These are phyloP conservation scores for Agapanthus africanus DNA, from an alignment of 106 monocot genomes.

Conservation along the genomic window DNA sequence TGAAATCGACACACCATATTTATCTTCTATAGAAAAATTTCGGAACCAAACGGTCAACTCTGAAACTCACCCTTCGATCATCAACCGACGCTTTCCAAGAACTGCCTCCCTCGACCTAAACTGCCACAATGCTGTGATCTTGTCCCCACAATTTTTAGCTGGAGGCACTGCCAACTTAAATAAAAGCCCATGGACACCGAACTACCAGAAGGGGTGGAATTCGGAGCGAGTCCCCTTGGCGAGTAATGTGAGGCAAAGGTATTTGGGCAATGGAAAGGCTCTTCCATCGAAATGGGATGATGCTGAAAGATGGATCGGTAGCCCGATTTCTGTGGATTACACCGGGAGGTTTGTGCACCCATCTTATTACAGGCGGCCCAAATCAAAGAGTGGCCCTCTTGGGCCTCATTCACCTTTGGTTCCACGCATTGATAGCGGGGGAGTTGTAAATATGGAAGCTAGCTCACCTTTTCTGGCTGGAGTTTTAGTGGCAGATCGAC, in stretches of 20 bases:
- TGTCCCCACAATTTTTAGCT: constrained; percentile 37
- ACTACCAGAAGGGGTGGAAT: constrained; percentile 64
- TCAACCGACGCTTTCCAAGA: constrained; percentile 19
- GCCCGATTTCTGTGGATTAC: constrained; percentile 65
- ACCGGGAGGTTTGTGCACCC: constrained; percentile 22
- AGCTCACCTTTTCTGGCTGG: constrained; percentile 69
- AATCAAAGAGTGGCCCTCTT: constrained; percentile 93
- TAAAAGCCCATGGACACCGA: constrained; percentile 64
- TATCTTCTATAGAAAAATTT: constrained; percentile 29
- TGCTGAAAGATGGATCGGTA: constrained; percentile 94
- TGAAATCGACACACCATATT: neutral
- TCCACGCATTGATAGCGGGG: constrained; percentile 39
- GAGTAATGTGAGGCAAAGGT: constrained; percentile 7
- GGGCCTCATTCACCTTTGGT: constrained; percentile 49
- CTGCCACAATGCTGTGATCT: constrained; percentile 26
- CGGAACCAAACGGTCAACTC: constrained; percentile 41
- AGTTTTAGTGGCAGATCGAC: constrained; percentile 42
- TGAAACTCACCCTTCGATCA: constrained; percentile 17
- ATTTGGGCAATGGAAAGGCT: constrained; percentile 49
- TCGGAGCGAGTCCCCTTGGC: constrained; percentile 56
- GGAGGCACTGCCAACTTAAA: constrained; percentile 15
- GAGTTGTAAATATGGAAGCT: constrained; percentile 31
- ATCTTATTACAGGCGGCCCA: constrained; percentile 58
- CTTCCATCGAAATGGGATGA: constrained; percentile 99
- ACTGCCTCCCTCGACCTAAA: constrained; percentile 44